Conservation (phyloP, 257 asterid species). For the Voacanga thouarsii region DNA sequence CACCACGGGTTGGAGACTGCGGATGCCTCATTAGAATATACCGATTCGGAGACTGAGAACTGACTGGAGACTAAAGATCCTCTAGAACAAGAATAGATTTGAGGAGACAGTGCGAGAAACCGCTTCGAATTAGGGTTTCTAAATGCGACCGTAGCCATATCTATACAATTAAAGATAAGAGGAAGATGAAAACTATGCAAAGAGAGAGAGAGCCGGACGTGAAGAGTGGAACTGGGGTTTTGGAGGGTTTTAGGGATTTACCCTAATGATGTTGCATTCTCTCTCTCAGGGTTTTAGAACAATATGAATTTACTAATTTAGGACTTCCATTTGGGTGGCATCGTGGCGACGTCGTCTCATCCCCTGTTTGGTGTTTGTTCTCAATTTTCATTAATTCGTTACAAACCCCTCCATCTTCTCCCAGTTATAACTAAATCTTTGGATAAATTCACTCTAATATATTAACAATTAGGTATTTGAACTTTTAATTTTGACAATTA, state of each 20-base stretch:
- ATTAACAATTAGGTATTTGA: too few relatives aligned
- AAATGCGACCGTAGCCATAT: conserved; percentile 44
- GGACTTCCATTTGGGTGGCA: neutral
- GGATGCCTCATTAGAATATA: conserved; percentile 33
- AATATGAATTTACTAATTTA: neutral
- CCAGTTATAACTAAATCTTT: too few relatives aligned
- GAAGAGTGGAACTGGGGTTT: neutral
- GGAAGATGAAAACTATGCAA: neutral
- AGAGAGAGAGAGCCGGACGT: neutral
- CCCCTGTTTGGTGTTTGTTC: neutral
- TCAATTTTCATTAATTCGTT: neutral
- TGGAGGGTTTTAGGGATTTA: conserved; percentile 4
- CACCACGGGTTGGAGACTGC: conserved; percentile 52
- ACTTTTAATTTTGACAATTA: too few relatives aligned
- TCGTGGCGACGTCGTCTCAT: conserved; percentile 7
- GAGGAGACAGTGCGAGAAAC: conserved; percentile 33
- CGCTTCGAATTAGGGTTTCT: conserved; percentile 42
- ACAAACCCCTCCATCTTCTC: too few relatives aligned
- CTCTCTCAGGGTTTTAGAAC: conserved; percentile 1
- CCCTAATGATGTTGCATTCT: neutral
- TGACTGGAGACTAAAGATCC: conserved; percentile 39
- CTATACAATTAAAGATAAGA: neutral
- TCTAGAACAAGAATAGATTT: conserved; percentile 32
- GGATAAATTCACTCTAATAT: too few relatives aligned
- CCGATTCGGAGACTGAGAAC: conserved; percentile 37